Evolutionary conservation across 1,284 basidiomycete species (phyloP), one percentile per base, ranked within the genome.

Genomic region (Abortiporus biennis): DNA sequence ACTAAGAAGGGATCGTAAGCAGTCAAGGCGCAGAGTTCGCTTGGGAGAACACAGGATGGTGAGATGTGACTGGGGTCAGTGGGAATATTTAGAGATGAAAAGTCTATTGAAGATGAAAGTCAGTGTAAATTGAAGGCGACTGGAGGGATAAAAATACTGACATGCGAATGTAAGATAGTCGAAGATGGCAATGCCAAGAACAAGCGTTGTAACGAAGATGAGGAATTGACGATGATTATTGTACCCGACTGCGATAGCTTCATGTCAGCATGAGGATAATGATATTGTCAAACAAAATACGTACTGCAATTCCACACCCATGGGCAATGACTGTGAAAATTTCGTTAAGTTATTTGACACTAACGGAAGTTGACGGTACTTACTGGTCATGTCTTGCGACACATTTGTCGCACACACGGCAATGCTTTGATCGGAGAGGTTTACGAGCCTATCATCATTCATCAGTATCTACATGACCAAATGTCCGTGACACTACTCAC

Each of bases 231-330:
- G 85, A 56, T 99, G 95, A 57, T 99, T 99, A 50, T 89, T 85
- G 38, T 80, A 74, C n/a, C 96, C 96, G 43, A 99, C 90, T 91
- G 54, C 13, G 31, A 9, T 15, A n/a, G n/a, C n/a, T n/a, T n/a
- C n/a, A n/a, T n/a, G n/a, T n/a, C n/a, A 4, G 43, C 17, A 44
- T 45, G 27, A 44, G 5, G 47, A 42, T 38, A 3, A 27, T 13
- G 24, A 22, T n/a, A n/a, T n/a, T n/a, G n/a, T n/a, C n/a, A n/a
- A n/a, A n/a, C n/a, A n/a, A 35, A 13, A 32, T 29, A 38, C 85
- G 32, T 58, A 91, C 89, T 82, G 61, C 95, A 98, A 65, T 98
- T 98, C 88, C 92, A 96, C n/a, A 98, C 84, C 95, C 95, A 99
- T 6, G 96, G 96, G 56, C 95, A 98, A 58, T 98, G 94, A 55